Evolutionary conservation across 768 basidiomycete species (phyloP).

Genomic region (Mycena floridula): DNA sequence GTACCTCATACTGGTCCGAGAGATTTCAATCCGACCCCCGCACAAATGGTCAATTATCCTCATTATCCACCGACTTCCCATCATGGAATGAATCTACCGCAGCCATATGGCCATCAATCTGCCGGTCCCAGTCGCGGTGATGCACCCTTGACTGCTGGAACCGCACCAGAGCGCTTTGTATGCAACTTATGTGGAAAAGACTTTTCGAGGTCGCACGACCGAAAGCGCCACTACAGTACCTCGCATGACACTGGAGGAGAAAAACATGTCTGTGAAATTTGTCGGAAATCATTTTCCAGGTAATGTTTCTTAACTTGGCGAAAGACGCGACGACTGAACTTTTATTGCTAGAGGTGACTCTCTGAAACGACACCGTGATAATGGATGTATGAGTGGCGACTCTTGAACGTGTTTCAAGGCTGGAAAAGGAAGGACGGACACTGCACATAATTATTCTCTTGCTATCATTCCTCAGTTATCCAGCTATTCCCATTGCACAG

Average conservation of each 20-base stretch:
- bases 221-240: constrained; percentile 40
- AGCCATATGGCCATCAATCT: constrained; percentile 2
- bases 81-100: constrained; percentile 9
- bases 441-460: not conserved
- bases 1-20: constrained; percentile 13
- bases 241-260: not conserved
- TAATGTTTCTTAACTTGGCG: constrained; percentile 14
- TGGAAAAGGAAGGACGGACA: no score
- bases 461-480: not conserved
- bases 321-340: not conserved
- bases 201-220: constrained; percentile 76
- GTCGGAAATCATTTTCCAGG: constrained; percentile 76
- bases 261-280: constrained; percentile 49
- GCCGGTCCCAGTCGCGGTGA: constrained; percentile 9
- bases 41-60: constrained; percentile 25
- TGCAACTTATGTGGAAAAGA: constrained; percentile 76
- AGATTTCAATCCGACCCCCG: constrained; percentile 45
- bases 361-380: constrained; percentile 76
- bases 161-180: constrained; percentile 49
- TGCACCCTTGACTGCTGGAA: not conserved
- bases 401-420: no score
- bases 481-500: not conserved
- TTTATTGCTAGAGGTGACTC: constrained; percentile 46
- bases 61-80: constrained; percentile 5
- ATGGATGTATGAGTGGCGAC: constrained; percentile 42